These are phyloP conservation scores for Sarcomyxa edulis DNA, from an alignment of 768 basidiomycete species.

Conservation along the genomic window DNA sequence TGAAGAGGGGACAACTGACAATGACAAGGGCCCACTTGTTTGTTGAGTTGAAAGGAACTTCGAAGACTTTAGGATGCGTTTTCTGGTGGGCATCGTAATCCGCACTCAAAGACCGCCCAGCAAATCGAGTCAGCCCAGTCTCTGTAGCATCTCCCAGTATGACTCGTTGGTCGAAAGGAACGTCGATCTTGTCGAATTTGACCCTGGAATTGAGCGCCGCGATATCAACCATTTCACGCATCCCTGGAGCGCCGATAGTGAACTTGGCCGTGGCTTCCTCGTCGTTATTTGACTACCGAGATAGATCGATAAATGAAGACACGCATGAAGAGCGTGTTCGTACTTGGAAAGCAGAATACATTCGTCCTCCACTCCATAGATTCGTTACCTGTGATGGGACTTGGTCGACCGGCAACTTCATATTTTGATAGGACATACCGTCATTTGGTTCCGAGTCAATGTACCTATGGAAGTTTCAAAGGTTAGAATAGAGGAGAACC, in stretches of 20 bases:
- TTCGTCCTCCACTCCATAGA: constrained; percentile 56
- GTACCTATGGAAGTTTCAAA: too few relatives aligned
- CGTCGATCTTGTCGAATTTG: constrained; percentile 61
- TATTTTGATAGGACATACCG: constrained; percentile 38
- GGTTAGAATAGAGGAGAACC: too few relatives aligned
- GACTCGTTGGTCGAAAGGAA: constrained; percentile 54
- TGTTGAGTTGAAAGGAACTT: constrained; percentile 69
- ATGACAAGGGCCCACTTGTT: constrained; percentile 74
- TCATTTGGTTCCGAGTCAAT: constrained; percentile 69
- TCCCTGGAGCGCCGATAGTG: constrained; percentile 47
- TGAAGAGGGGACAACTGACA: constrained; percentile 28
- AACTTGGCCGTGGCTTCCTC: constrained; percentile 46
- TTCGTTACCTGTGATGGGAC: constrained; percentile 55
- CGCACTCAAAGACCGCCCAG: constrained; percentile 43
- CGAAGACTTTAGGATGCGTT: constrained; percentile 55
- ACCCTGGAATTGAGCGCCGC: constrained; percentile 63
- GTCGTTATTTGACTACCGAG: constrained; percentile 57
- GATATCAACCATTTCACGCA: constrained; percentile 61
- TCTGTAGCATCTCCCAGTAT: constrained; percentile 75
- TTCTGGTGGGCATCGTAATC: constrained; percentile 53
- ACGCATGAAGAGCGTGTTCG: not conserved
- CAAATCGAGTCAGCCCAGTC: constrained; percentile 66
- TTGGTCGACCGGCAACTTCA: too few relatives aligned
- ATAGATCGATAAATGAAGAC: not conserved
- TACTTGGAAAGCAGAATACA: constrained; percentile 63